These are phyloP conservation scores for Hymenoscyphus salicellus DNA, from an alignment of 2,329 filamentous ascomycete species.

Conservation along the genomic window DNA sequence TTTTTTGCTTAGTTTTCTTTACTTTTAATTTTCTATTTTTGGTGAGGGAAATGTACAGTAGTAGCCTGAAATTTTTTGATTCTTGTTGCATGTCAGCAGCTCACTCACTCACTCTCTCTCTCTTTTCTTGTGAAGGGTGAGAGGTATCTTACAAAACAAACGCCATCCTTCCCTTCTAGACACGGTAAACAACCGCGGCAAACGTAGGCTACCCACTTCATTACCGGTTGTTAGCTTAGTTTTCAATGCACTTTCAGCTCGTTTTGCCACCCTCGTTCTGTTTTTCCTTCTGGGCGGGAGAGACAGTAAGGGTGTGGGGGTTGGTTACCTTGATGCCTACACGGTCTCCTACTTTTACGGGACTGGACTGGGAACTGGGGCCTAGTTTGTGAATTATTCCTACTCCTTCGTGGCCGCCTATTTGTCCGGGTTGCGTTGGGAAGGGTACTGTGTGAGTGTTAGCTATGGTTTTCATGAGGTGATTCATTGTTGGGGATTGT, in stretches of 20 bases:
- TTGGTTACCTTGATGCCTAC: conserved; percentile 62
- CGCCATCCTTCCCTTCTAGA: conserved; percentile 58
- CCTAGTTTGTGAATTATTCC: conserved; percentile 64
- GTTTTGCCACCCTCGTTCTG: background rate
- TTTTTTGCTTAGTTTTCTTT: background rate
- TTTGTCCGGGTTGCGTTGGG: conserved; percentile 58
- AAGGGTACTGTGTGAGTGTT: conserved; percentile 54
- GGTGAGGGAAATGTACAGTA: conserved; percentile 43
- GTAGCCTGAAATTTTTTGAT: conserved; percentile 61
- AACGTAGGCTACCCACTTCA: conserved; percentile 51
- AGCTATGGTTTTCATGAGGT: conserved; percentile 16
- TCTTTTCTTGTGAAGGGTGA: background rate
- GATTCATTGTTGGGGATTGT: no score
- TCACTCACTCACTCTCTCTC: background rate
- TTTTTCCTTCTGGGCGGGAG: background rate
- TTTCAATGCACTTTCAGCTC: background rate
- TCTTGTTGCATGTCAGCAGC: conserved; percentile 26
- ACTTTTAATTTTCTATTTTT: background rate
- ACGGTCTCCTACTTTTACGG: conserved; percentile 62
- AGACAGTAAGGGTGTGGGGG: background rate
- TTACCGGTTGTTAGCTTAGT: conserved; percentile 20
- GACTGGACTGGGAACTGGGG: conserved; percentile 52
- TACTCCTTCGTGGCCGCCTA: conserved; percentile 69
- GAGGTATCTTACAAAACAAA: conserved; percentile 56
- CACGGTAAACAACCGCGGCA: conserved; percentile 52